A percentile compares a stretch with the other conserved stretches of the same genome.
phyloP scores from a whole-genome alignment of 768 basidiomycete genomes.

The Sarcodon sp. region DNA sequence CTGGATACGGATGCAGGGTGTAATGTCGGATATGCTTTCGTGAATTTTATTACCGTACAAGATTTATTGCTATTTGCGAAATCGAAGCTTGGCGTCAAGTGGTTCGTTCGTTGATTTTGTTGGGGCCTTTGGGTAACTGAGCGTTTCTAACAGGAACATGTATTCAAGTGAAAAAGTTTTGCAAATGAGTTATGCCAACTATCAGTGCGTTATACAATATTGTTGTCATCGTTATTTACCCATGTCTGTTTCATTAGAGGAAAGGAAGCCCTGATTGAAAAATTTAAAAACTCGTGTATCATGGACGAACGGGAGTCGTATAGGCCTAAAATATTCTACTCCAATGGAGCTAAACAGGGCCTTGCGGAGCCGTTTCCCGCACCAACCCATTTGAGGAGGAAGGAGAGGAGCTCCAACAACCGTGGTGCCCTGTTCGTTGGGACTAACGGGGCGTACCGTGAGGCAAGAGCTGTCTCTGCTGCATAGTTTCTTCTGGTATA shows the following conservation, averaged over 20 bases:
- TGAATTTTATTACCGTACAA: constrained; percentile 75
- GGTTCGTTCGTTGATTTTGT: constrained; percentile 30
- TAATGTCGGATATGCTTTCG: constrained; percentile 78
- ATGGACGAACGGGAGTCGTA: constrained; percentile 80
- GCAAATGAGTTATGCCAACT: constrained; percentile 88
- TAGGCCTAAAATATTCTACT: constrained; percentile 79
- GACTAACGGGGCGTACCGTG: constrained; percentile 18
- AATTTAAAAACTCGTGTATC: constrained; percentile 85
- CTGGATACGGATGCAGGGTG: constrained; percentile 31
- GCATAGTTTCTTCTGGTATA: too few species aligned
- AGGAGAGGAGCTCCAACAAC: constrained; percentile 74
- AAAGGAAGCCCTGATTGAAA: constrained; percentile 82
- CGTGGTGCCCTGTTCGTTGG: constrained; percentile 55
- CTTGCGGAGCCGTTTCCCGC: constrained; percentile 71
- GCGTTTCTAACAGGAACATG: constrained; percentile 53
- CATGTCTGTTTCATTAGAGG: constrained; percentile 34
- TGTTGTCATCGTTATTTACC: constrained; percentile 2
- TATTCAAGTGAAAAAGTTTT: constrained; percentile 85
- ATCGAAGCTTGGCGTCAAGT: constrained; percentile 65
- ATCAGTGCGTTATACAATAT: constrained; percentile 48
- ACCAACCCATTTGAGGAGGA: constrained; percentile 69
- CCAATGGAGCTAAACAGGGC: constrained; percentile 62
- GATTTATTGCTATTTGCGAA: constrained; percentile 70
- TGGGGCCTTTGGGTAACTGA: background rate
- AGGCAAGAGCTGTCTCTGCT: constrained; percentile 6